These are phyloP conservation scores for Cercospora beticola DNA, from an alignment of 2,329 filamentous ascomycete species.

Conservation along the genomic window DNA sequence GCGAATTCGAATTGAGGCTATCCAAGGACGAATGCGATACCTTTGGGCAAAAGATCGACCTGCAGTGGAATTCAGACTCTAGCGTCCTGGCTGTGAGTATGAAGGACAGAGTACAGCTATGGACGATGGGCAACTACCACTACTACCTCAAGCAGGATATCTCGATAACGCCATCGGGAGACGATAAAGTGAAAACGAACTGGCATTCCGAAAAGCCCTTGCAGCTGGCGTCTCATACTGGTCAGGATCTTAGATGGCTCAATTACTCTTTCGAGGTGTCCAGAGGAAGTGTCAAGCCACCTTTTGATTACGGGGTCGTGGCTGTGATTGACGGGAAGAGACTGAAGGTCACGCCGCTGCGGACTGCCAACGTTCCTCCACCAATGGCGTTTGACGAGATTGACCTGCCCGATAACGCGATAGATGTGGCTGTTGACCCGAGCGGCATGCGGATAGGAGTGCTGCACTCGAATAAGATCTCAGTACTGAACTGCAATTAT, in stretches of 20 bases:
- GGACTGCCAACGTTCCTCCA: conserved; percentile 81
- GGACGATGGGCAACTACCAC: conserved; percentile 97
- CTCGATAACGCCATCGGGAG: conserved; percentile 25
- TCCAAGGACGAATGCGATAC: conserved; percentile 58
- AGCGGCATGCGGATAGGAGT: conserved; percentile 68
- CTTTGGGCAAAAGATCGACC: conserved; percentile 58
- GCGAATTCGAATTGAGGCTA: conserved; percentile 79
- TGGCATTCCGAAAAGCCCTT: conserved; percentile 91
- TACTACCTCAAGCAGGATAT: conserved; percentile 97
- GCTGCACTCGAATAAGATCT: conserved; percentile 65
- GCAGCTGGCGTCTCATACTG: conserved; percentile 52
- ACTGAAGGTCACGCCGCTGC: conserved; percentile 82
- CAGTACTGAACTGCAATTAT: conserved; percentile 68
- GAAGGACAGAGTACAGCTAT: conserved; percentile 76
- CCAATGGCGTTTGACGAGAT: conserved; percentile 87
- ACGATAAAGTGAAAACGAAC: conserved; percentile 25
- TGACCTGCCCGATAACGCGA: conserved; percentile 58
- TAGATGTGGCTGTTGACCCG: conserved; percentile 73
- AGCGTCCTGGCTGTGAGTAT: conserved; percentile 82
- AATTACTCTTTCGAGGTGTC: conserved; percentile 69
- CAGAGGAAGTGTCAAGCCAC: conserved; percentile 67
- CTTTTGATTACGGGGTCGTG: conserved; percentile 54
- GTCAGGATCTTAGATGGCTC: conserved; percentile 34
- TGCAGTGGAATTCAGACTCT: conserved; percentile 91
- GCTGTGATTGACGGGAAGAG: conserved; percentile 80